Conservation (phyloP, 768 basidiomycete genomes). For the Mycena epipterygia region DNA sequence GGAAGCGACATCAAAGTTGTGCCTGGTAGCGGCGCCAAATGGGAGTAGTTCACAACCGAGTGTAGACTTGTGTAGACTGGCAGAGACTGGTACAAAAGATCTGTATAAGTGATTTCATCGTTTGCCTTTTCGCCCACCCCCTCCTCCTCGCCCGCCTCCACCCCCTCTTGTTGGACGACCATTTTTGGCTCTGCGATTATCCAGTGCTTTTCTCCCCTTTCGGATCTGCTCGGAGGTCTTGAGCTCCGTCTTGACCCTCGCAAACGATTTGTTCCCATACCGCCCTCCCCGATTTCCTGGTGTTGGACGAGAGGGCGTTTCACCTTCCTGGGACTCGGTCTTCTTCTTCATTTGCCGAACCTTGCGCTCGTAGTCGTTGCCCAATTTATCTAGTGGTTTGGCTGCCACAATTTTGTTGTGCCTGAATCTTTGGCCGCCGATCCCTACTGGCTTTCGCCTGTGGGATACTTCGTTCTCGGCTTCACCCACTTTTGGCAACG, state of each 20-base stretch:
- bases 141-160: slow-evolving; percentile 55
- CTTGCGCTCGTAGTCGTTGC: slow-evolving; percentile 83
- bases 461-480: slow-evolving; percentile 65
- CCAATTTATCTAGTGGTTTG: slow-evolving; percentile 84
- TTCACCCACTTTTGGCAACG: slow-evolving; percentile 88
- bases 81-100: no score
- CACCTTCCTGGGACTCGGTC: slow-evolving; percentile 49
- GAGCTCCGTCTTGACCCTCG: slow-evolving; percentile 84
- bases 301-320: slow-evolving; percentile 33
- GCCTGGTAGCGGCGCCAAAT: slow-evolving; percentile 76
- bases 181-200: slow-evolving; percentile 82
- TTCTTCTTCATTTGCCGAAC: slow-evolving; percentile 72
- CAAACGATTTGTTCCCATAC: slow-evolving; percentile 70
- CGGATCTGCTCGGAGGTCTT: slow-evolving; percentile 91
- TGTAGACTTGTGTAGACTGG: no score
- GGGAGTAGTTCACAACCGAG: slow-evolving; percentile 83
- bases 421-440: slow-evolving; percentile 74
- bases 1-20: slow-evolving; percentile 63
- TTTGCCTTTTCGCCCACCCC: slow-evolving; percentile 58
- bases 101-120: slow-evolving; percentile 51
- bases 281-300: slow-evolving; percentile 57
- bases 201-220: slow-evolving; percentile 74
- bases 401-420: slow-evolving; percentile 75
- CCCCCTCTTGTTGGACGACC: slow-evolving; percentile 66
- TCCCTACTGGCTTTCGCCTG: slow-evolving; percentile 51